Conservation (phyloP, 2,329 filamentous ascomycete genomes). For the Emydomyces testavorans region DNA sequence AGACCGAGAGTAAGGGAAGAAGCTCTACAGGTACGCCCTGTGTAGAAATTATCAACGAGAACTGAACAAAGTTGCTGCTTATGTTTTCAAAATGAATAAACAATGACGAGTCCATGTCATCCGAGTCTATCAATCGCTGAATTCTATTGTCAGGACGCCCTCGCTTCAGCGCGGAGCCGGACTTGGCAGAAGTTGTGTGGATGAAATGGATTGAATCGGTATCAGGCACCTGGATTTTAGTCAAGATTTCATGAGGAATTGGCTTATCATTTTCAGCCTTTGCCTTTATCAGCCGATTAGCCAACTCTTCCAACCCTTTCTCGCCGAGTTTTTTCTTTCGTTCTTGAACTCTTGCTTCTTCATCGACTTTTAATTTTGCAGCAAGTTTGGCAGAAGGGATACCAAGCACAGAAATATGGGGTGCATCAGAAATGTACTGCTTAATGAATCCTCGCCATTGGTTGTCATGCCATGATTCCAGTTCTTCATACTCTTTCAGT, state of each 20-base stretch:
- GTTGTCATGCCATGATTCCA: constrained; percentile 69
- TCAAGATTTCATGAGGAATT: constrained; percentile 71
- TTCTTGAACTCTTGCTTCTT: constrained; percentile 64
- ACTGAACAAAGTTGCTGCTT: constrained; percentile 79
- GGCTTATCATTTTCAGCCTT: constrained; percentile 80
- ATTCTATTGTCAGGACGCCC: constrained; percentile 57
- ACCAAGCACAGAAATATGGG: constrained; percentile 78
- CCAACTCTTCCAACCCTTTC: constrained; percentile 66
- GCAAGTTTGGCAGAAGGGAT: constrained; percentile 72
- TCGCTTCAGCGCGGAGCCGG: constrained; percentile 62
- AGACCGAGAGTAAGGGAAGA: constrained; percentile 73
- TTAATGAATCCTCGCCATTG: constrained; percentile 75
- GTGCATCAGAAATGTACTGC: constrained; percentile 73
- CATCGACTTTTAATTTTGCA: constrained; percentile 67
- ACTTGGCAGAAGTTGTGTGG: constrained; percentile 69
- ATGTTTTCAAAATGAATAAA: constrained; percentile 98
- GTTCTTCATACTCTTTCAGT: constrained; percentile 47
- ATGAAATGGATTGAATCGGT: constrained; percentile 94
- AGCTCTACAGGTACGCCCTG: constrained; percentile 64
- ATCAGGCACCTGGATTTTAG: constrained; percentile 67
- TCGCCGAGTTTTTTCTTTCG: constrained; percentile 68
- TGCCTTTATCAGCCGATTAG: constrained; percentile 64
- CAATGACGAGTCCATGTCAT: constrained; percentile 54
- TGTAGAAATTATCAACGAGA: constrained; percentile 71
- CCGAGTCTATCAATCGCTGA: constrained; percentile 64